Evolutionary conservation across 2,329 filamentous ascomycete genomes (phyloP), one percentile per base, ranked within the genome.

Genomic region (Epichloe typhina): DNA sequence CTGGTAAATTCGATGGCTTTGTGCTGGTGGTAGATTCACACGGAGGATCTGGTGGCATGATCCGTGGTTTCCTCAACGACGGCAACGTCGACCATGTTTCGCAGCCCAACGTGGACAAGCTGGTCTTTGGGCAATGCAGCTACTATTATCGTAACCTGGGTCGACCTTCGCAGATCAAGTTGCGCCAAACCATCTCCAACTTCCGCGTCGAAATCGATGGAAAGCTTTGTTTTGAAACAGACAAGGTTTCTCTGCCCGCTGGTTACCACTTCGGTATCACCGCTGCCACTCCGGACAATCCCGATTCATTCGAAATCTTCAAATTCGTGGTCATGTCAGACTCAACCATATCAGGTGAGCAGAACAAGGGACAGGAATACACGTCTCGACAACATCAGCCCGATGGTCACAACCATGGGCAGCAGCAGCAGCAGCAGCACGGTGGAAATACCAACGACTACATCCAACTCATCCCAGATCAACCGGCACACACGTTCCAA

Each of bases 31-130:
- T 98, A 50, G 91, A 97, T 68, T 83, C 86, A 55, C 85, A 93
- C 62, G 84, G 86, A 50, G 84, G 88, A 43, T 69, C 70, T 2
- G 82, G 82, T 48, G 93, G 93, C 57, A 89, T 84, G 68, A 75
- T 98, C 56, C 80, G 93, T 53, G 93, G 86, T 17, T 98, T 97
- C 72, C 72, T 98, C 57, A 98, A 97, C 69, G 93, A 97, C 66
- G 91, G 90, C 46, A 79, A 73, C 38, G 82, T 78, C 57, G 87
- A 95, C 66, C 96, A 84, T 73, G 83, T 82, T 62, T 74, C 76
- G 51, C 84, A 90, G 59, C 75, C 81, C 57, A 84, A 80, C 60
- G 81, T 95, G 15, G 90, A 96, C 68, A 82, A 79, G 58, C 76
- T 96, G 49, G 86, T 91, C 15, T 98, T 98, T 65, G 93, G 89